A percentile compares a stretch with the other conserved stretches of the same genome.
phyloP scores from a whole-genome alignment of 805 yeast species.

The Millerago galiae region DNA sequence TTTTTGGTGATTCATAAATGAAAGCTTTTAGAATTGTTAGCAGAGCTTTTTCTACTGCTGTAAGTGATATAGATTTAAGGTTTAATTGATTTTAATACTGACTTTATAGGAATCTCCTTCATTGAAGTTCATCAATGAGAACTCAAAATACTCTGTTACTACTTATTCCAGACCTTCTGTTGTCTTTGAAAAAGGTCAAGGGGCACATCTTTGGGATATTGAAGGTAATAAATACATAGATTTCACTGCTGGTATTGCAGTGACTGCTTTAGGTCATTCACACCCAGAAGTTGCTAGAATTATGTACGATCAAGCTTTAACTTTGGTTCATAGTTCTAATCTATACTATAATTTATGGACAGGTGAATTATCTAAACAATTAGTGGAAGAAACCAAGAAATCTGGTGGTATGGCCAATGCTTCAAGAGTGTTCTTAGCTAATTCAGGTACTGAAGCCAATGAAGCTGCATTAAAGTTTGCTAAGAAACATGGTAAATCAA shows the following conservation, averaged over 20 bases:
- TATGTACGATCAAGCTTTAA: conserved; percentile 61
- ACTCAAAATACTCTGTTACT: conserved; percentile 48
- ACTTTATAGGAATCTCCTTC: conserved; percentile 15
- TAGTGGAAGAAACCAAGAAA: conserved; percentile 61
- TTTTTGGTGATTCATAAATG: too few relatives aligned
- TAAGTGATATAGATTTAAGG: too few relatives aligned
- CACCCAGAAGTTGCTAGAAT: conserved; percentile 69
- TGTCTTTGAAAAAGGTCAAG: conserved; percentile 74
- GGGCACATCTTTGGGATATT: conserved; percentile 74
- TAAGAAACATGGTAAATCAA: conserved; percentile 68
- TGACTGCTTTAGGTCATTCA: conserved; percentile 89
- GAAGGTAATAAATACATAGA: conserved; percentile 78
- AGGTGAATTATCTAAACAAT: conserved; percentile 63
- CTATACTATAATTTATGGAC: conserved; percentile 81
- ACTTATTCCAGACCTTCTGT: conserved; percentile 77
- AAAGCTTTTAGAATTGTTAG: too few relatives aligned
- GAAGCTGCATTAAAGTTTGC: conserved; percentile 76
- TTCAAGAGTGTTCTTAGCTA: conserved; percentile 61
- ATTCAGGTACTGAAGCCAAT: conserved; percentile 76
- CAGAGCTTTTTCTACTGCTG: too few relatives aligned
- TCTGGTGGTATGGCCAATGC: conserved; percentile 82
- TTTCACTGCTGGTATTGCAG: conserved; percentile 95
- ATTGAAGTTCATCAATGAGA: conserved; percentile 29
- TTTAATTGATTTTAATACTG: neutral
- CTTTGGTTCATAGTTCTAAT: conserved; percentile 79